A percentile compares a stretch with the other conserved stretches of the same genome.
Evolutionary conservation across 2,329 filamentous ascomycete genomes (phyloP).

Genomic region (Fusarium pininemorale): DNA sequence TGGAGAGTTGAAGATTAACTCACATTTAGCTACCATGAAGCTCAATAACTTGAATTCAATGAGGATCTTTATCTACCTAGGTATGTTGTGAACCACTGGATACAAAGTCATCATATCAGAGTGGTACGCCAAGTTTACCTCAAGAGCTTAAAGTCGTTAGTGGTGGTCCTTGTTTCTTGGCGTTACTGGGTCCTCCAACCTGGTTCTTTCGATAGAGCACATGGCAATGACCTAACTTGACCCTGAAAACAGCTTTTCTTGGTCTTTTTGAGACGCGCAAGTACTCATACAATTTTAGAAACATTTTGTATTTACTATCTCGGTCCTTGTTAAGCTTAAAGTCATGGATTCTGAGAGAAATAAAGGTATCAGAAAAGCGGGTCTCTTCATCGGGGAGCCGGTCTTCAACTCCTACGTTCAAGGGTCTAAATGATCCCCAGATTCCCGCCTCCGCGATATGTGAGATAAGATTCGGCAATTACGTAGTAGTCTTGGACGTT

Average conservation of each 20-base stretch:
- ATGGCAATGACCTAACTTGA: background rate
- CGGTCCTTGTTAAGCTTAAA: background rate
- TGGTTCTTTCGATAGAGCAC: background rate
- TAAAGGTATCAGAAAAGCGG: background rate
- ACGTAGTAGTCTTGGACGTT: background rate
- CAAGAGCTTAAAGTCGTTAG: slow-evolving; percentile 11
- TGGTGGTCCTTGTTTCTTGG: background rate
- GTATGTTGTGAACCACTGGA: background rate
- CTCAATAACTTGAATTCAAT: background rate
- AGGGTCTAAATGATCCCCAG: background rate
- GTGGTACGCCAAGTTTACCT: background rate
- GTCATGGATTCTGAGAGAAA: background rate
- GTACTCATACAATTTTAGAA: fast-evolving
- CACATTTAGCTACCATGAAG: too few relatives aligned
- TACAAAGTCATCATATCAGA: too few relatives aligned
- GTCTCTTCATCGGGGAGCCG: background rate
- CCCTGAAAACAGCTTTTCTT: background rate
- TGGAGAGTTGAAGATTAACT: fast-evolving
- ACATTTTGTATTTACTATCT: fast-evolving
- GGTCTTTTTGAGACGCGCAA: background rate
- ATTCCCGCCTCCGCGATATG: background rate
- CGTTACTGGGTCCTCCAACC: background rate
- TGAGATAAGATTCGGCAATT: background rate
- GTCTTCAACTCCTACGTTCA: background rate
- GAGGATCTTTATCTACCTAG: too few relatives aligned